Evolutionary conservation across 768 basidiomycete genomes (phyloP).

Genomic region (Suillus decipiens): DNA sequence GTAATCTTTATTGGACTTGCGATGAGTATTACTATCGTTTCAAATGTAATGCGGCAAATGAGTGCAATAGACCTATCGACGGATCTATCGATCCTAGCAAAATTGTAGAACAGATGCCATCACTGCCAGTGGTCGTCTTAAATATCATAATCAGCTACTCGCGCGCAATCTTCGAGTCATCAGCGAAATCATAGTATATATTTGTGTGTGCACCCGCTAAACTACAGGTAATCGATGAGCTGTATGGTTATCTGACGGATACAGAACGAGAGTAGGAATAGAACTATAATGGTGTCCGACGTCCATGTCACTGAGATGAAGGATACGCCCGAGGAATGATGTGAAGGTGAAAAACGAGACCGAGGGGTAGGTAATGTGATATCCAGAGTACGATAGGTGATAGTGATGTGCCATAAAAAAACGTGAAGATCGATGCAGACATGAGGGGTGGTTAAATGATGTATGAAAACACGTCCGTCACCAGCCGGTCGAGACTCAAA

Average conservation of each 20-base stretch:
- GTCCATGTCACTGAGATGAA: slow-evolving; percentile 25
- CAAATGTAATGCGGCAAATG: background rate
- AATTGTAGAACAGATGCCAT: background rate
- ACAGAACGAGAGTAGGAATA: slow-evolving; percentile 36
- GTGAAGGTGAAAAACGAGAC: slow-evolving; percentile 5
- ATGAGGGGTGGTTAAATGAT: slow-evolving; percentile 24
- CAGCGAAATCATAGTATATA: background rate
- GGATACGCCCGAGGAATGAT: slow-evolving; percentile 4
- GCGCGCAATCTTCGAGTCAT: background rate
- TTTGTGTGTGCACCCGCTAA: background rate
- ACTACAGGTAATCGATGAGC: background rate
- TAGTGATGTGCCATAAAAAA: slow-evolving; percentile 32
- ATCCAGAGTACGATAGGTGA: slow-evolving; percentile 25
- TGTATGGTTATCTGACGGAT: slow-evolving; percentile 7
- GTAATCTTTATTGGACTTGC: slow-evolving; percentile 27
- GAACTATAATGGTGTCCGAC: slow-evolving; percentile 27
- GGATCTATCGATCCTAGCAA: background rate
- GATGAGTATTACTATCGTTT: background rate
- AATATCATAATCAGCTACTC: background rate
- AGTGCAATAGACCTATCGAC: background rate
- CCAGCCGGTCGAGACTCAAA: slow-evolving; percentile 23
- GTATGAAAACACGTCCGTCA: slow-evolving; percentile 21
- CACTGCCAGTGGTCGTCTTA: too few relatives aligned
- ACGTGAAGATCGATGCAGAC: slow-evolving; percentile 19
- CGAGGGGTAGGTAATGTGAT: slow-evolving; percentile 11